Evolutionary conservation across 2,329 filamentous ascomycete species (phyloP).

Genomic region (Exophiala dermatitidis): DNA sequence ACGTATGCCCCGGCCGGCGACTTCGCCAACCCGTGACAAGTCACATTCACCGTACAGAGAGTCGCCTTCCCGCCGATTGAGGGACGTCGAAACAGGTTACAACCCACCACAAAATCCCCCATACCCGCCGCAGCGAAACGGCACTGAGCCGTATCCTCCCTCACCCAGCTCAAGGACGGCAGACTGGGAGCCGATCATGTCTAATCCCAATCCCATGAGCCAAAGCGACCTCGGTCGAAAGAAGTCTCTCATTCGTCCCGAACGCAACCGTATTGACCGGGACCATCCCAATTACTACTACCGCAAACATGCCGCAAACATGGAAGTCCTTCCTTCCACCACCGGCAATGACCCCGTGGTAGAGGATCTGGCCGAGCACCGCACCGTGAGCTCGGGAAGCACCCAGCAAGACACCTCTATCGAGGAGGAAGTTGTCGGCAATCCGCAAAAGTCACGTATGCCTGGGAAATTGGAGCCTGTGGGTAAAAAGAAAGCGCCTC

Average conservation of each 20-base stretch:
- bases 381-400: slow-evolving; percentile 57
- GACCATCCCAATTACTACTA: slow-evolving; percentile 96
- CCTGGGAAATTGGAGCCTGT: slow-evolving; percentile 24
- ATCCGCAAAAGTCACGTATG: slow-evolving; percentile 31
- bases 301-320: slow-evolving; percentile 85
- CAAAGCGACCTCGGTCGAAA: slow-evolving; percentile 58
- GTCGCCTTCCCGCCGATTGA: slow-evolving; percentile 60
- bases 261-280: slow-evolving; percentile 74
- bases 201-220: slow-evolving; percentile 31
- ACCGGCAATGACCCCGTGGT: slow-evolving; percentile 85
- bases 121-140: slow-evolving; percentile 20
- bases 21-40: slow-evolving; percentile 54
- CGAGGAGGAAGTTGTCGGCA: slow-evolving; percentile 29
- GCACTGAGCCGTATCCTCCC: slow-evolving; percentile 22
- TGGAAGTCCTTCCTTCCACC: slow-evolving; percentile 81
- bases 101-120: slow-evolving; percentile 36
- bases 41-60: slow-evolving; percentile 57
- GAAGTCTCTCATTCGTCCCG: slow-evolving; percentile 79
- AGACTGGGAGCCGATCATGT: slow-evolving; percentile 51
- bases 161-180: slow-evolving; percentile 41
- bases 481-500: slow-evolving; percentile 36
- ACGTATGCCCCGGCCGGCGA: slow-evolving; percentile 55
- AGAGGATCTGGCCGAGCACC: slow-evolving; percentile 56
- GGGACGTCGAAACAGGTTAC: slow-evolving; percentile 60
- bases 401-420: slow-evolving; percentile 45